A percentile compares a stretch with the other conserved stretches of the same genome.
Conservation (phyloP, 257 asterid genomes). For the Thymus mandschuricus region DNA sequence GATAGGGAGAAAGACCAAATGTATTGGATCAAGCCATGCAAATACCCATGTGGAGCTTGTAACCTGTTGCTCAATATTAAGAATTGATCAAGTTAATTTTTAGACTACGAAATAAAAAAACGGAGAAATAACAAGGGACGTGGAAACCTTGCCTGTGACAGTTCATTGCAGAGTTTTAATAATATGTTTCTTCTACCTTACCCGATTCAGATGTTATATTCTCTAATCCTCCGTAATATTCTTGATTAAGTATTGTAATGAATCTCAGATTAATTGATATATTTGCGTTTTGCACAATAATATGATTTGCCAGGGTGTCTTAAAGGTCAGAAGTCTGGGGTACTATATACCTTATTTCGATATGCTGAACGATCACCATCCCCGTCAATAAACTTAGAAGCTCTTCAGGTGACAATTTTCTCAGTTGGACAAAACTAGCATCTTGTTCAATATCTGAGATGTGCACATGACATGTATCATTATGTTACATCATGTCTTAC, state of each 20-base stretch:
- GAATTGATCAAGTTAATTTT: background rate
- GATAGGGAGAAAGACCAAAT: background rate
- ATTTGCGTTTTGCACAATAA: constrained; percentile 15
- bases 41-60: background rate
- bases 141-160: background rate
- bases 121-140: background rate
- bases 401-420: constrained; percentile 74
- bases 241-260: constrained; percentile 17
- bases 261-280: constrained; percentile 27
- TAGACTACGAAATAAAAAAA: background rate
- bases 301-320: constrained; percentile 60
- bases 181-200: background rate
- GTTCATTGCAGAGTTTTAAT: background rate
- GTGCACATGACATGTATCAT: constrained; percentile 17
- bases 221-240: background rate
- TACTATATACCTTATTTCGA: constrained; percentile 54
- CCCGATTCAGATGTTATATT: constrained; percentile 19
- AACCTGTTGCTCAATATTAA: background rate
- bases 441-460: constrained; percentile 22
- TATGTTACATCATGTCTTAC: constrained; percentile 16
- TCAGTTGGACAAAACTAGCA: constrained; percentile 22
- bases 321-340: constrained; percentile 60
- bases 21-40: background rate
- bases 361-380: constrained; percentile 61
- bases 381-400: constrained; percentile 72